These are phyloP conservation scores for Thamnidium elegans DNA, from an alignment of 192 early-diverging fungal species.

Conservation along the genomic window DNA sequence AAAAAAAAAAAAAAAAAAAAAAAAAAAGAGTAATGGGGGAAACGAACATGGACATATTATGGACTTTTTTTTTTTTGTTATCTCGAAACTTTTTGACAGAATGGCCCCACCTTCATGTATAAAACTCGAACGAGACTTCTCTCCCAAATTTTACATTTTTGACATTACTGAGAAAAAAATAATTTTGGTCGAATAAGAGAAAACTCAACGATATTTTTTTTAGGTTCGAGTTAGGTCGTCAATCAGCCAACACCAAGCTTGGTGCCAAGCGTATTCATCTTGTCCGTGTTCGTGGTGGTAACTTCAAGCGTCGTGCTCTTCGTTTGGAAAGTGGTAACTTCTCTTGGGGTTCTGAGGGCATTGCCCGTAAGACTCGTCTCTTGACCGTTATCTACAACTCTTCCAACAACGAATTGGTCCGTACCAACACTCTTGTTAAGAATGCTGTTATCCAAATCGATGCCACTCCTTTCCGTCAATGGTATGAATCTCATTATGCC, in stretches of 20 bases:
- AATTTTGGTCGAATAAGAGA: background rate
- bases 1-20: background rate
- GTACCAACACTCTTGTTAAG: constrained; percentile 99
- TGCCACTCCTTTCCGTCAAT: constrained; percentile 99
- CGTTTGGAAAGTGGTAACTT: constrained; percentile 96
- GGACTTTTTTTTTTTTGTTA: background rate
- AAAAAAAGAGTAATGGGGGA: background rate
- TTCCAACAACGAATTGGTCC: constrained; percentile 99
- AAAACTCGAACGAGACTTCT: too few species aligned
- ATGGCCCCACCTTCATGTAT: too few species aligned
- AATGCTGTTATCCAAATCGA: constrained; percentile 96
- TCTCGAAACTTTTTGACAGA: background rate
- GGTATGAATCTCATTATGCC: constrained; percentile 99
- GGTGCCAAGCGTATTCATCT: constrained; percentile 95
- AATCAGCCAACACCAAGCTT: constrained; percentile 96
- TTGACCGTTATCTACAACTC: constrained; percentile 96
- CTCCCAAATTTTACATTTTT: too few species aligned
- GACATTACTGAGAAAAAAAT: too few species aligned
- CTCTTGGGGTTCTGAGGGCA: constrained; percentile 94
- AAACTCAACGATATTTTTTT: background rate
- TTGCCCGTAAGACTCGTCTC: constrained; percentile 96
- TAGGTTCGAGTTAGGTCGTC: constrained; percentile 96
- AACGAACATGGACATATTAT: too few species aligned
- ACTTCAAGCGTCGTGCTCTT: constrained; percentile 97
- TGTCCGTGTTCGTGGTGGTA: constrained; percentile 97